Percentiles rank a stretch among this genome's conserved stretches.
phyloP scores from a whole-genome alignment of 169 alveolate genomes.

The Plasmodium knowlesi region DNA sequence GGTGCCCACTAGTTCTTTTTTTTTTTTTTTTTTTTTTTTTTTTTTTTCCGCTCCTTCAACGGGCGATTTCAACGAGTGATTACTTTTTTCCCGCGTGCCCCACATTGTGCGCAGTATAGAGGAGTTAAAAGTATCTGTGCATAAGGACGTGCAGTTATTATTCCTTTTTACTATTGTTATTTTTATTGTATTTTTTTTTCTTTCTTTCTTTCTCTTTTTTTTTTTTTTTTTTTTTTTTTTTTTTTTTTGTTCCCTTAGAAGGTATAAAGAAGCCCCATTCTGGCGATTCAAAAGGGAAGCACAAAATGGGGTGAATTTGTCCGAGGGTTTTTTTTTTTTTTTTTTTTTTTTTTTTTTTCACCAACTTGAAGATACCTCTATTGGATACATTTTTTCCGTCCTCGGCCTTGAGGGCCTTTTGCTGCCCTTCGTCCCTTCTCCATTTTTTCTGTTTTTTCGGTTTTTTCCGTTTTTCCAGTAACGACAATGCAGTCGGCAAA shows the following conservation, averaged over 20 bases:
- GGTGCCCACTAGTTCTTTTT: neutral
- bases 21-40: no score
- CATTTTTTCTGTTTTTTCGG: neutral
- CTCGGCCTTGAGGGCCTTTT: neutral
- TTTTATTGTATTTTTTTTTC: neutral
- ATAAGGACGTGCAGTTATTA: neutral
- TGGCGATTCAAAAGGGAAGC: neutral
- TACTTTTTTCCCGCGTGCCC: neutral
- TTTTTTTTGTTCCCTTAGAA: neutral
- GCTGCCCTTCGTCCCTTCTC: neutral
- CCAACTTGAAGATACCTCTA: neutral
- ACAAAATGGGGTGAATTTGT: neutral
- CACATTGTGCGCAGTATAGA: neutral
- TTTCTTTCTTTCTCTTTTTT: no score
- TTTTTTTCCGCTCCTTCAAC: neutral
- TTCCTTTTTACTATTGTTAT: no score
- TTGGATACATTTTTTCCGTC: neutral
- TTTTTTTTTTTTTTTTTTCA: neutral
- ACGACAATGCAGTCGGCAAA: neutral
- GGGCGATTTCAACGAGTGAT: neutral
- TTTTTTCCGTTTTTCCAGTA: neutral
- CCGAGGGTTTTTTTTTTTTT: neutral
- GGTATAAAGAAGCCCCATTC: neutral
- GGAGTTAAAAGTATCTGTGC: neutral
- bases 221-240: no score